Evolutionary conservation across 495 filamentous ascomycete species (phyloP).

Genomic region (Letharia columbiana): DNA sequence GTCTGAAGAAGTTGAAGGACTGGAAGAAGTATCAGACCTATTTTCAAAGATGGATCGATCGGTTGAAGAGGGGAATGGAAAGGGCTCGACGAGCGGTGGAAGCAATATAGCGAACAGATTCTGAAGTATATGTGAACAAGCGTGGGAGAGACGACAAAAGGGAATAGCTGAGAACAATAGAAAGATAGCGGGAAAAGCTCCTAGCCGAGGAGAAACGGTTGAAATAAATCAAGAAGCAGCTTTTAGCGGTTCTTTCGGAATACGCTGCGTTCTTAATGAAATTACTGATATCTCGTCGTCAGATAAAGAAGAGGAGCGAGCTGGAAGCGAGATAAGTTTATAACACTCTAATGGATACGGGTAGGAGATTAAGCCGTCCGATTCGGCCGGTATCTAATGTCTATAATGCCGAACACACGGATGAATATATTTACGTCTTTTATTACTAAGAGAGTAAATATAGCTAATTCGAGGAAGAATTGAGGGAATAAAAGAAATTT

Average conservation of each 20-base stretch:
- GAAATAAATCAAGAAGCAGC: background rate
- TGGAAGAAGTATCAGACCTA: background rate
- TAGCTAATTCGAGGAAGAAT: conserved; percentile 10
- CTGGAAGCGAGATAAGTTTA: background rate
- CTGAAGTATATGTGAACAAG: background rate
- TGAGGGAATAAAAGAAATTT: conserved; percentile 12
- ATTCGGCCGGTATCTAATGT: background rate
- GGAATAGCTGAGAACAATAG: background rate
- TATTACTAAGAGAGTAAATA: background rate
- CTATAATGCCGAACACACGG: background rate
- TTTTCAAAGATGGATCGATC: background rate
- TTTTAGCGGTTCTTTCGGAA: background rate
- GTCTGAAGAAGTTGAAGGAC: background rate
- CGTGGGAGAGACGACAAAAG: background rate
- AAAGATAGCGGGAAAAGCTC: background rate
- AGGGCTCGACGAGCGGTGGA: background rate
- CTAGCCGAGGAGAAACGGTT: background rate
- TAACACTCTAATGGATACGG: background rate
- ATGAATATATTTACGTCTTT: conserved; percentile 4
- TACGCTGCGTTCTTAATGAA: background rate
- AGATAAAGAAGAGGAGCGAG: background rate
- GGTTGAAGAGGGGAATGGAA: background rate
- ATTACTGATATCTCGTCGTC: background rate
- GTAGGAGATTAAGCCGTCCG: background rate
- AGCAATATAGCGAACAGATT: background rate